These are phyloP conservation scores for Candida verbasci DNA, from an alignment of 805 yeast species.

Conservation along the genomic window DNA sequence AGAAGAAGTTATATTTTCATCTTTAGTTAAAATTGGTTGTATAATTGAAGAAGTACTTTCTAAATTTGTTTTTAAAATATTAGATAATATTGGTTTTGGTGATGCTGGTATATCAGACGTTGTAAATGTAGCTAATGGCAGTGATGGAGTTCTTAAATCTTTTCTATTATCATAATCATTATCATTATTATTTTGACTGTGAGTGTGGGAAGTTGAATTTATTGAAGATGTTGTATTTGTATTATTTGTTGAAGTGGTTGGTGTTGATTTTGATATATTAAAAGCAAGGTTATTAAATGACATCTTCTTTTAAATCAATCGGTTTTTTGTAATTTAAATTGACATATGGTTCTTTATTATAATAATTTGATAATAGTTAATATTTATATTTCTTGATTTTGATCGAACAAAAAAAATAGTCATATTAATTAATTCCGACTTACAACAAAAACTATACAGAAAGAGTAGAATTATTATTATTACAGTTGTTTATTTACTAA, in stretches of 20 bases:
- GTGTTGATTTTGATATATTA: constrained; percentile 33
- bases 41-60: neutral
- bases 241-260: constrained; percentile 40
- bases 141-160: neutral
- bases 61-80: constrained; percentile 7
- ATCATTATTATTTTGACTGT: no score
- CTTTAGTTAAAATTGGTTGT: constrained; percentile 1
- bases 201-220: neutral
- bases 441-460: no score
- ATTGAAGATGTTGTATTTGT: constrained; percentile 21
- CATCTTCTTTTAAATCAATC: constrained; percentile 20
- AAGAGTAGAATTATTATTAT: no score
- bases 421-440: no score
- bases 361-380: no score
- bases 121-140: constrained; percentile 8
- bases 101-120: constrained; percentile 7
- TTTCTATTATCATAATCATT: no score
- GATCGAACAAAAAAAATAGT: no score
- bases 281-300: constrained; percentile 27
- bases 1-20: neutral
- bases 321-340: no score
- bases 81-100: constrained; percentile 17
- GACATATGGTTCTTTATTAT: no score
- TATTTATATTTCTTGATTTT: no score
- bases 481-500: no score